phyloP scores from a whole-genome alignment of 2,329 filamentous ascomycete genomes.

The Ilyonectria sp. region DNA sequence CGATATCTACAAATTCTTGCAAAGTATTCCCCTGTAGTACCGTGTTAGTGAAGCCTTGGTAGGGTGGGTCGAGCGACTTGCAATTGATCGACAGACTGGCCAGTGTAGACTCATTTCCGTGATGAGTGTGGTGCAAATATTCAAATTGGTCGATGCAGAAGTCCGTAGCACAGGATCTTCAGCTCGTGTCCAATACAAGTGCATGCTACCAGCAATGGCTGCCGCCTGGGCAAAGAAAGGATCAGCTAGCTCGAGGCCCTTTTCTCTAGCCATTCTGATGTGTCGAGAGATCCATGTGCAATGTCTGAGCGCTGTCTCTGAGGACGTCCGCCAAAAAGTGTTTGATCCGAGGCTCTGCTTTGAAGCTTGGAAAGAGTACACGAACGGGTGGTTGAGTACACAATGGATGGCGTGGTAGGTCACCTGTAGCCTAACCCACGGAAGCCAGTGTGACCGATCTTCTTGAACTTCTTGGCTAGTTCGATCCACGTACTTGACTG shows the following conservation, averaged over 20 bases:
- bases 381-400: slow-evolving; percentile 32
- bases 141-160: slow-evolving; percentile 18
- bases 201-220: slow-evolving; percentile 27
- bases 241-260: slow-evolving; percentile 24
- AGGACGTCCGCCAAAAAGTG: slow-evolving; percentile 33
- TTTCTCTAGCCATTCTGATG: slow-evolving; percentile 27
- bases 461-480: not conserved
- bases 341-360: slow-evolving; percentile 21
- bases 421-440: slow-evolving; percentile 31
- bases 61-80: not conserved
- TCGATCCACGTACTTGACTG: not conserved
- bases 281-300: slow-evolving; percentile 37
- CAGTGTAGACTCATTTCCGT: slow-evolving; percentile 30
- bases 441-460: slow-evolving; percentile 18
- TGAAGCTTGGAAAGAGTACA: slow-evolving; percentile 25
- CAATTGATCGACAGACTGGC: slow-evolving; percentile 34
- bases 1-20: not conserved
- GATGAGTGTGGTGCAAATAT: slow-evolving; percentile 30
- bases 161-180: slow-evolving; percentile 16
- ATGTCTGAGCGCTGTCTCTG: slow-evolving; percentile 29
- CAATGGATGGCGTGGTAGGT: slow-evolving; percentile 34
- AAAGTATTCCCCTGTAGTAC: not conserved
- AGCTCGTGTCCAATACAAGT: slow-evolving; percentile 24
- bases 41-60: not conserved
- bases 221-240: slow-evolving; percentile 38